phyloP scores from a whole-genome alignment of 163 green algal genomes.

The Chlamydomonas reinhardtii region DNA sequence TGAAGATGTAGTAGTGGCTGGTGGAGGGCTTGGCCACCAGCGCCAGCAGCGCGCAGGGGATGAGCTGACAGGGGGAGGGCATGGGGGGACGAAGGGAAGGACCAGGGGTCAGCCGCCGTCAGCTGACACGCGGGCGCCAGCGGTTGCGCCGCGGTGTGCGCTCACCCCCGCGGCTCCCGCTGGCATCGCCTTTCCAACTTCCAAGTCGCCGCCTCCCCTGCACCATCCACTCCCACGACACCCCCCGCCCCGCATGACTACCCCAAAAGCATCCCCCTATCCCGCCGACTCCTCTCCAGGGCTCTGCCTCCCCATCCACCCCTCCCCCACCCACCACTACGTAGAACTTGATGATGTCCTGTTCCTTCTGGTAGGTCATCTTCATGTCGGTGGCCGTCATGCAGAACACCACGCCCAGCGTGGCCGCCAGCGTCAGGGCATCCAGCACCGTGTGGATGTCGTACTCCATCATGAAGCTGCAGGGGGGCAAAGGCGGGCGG shows the following conservation, averaged over 20 bases:
- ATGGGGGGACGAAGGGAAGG: too few relatives aligned
- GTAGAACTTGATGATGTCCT: conserved; percentile 86
- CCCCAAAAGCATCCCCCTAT: too few relatives aligned
- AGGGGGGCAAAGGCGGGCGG: background rate
- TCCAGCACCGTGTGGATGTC: conserved; percentile 99
- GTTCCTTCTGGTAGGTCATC: conserved; percentile 90
- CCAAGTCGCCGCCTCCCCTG: background rate
- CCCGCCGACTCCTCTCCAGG: too few relatives aligned
- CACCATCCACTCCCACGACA: background rate
- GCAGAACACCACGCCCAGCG: conserved; percentile 89
- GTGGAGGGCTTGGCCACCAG: conserved; percentile 93
- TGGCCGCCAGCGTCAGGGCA: conserved; percentile 89
- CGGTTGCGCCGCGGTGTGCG: too few relatives aligned
- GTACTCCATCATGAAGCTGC: conserved; percentile 99
- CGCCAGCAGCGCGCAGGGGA: conserved; percentile 90
- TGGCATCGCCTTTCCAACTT: background rate
- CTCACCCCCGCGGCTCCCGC: too few relatives aligned
- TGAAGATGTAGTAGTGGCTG: conserved; percentile 84
- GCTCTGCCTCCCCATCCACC: too few relatives aligned
- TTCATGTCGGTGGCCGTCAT: conserved; percentile 81
- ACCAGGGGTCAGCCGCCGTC: background rate
- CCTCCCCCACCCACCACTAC: conserved; percentile 79
- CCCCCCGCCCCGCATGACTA: too few relatives aligned
- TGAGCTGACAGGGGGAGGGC: conserved; percentile 71
- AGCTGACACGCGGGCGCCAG: too few relatives aligned